Conservation (phyloP, 805 yeast genomes). For the Grigorovia jiainica region DNA sequence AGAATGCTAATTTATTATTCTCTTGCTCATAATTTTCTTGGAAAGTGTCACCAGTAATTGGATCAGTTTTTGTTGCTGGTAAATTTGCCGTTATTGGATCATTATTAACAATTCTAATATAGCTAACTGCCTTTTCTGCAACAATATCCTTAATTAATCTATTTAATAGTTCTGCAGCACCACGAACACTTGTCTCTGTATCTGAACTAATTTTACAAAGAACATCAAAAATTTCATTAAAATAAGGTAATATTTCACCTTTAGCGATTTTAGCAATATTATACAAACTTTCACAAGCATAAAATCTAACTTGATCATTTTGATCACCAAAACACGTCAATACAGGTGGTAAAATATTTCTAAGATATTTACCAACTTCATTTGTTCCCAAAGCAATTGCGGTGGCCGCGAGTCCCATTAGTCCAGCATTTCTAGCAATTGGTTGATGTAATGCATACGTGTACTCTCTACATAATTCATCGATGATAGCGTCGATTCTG, state of each 20-base stretch:
- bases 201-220: conserved; percentile 85
- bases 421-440: conserved; percentile 87
- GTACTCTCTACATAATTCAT: conserved; percentile 65
- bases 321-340: conserved; percentile 94
- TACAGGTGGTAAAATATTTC: conserved; percentile 84
- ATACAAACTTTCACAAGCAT: conserved; percentile 92
- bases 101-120: conserved; percentile 61
- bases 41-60: conserved; percentile 43
- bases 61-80: conserved; percentile 39
- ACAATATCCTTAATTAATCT: conserved; percentile 88
- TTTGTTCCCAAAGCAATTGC: conserved; percentile 83
- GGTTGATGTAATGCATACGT: conserved; percentile 81
- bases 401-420: conserved; percentile 91
- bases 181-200: conserved; percentile 81
- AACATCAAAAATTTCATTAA: conserved; percentile 92
- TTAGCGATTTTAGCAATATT: conserved; percentile 95
- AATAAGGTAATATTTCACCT: conserved; percentile 84
- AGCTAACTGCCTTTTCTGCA: conserved; percentile 85
- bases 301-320: conserved; percentile 92
- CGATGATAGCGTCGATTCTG: conserved; percentile 44
- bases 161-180: conserved; percentile 90
- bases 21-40: conserved; percentile 54
- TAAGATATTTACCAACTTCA: conserved; percentile 75
- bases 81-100: conserved; percentile 33
- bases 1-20: conserved; percentile 45